These are phyloP conservation scores for Globisporangium mamillatum DNA, from an alignment of 352 stramenopile species.

Conservation along the genomic window DNA sequence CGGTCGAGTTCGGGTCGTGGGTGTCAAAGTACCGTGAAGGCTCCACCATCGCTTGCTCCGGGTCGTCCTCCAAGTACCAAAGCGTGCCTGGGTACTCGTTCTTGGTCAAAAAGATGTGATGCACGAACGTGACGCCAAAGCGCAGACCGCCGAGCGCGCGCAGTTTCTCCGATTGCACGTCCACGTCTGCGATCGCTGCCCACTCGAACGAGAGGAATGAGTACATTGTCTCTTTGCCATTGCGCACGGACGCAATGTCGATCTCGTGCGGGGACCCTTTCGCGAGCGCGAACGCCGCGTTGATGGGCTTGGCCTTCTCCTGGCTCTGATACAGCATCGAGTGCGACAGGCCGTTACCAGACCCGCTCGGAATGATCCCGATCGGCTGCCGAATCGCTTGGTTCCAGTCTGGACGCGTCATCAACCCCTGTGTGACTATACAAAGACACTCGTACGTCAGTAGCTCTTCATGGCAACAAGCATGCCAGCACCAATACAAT, in stretches of 20 bases:
- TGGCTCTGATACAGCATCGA: constrained; percentile 55
- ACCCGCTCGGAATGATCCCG: constrained; percentile 55
- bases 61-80: constrained; percentile 56
- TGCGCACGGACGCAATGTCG: constrained; percentile 63
- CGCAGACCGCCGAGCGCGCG: constrained; percentile 56
- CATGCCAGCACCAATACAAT: background rate
- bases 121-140: constrained; percentile 60
- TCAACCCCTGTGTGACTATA: constrained; percentile 69
- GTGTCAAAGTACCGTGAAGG: constrained; percentile 38
- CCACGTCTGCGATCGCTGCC: constrained; percentile 80
- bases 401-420: constrained; percentile 71
- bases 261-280: constrained; percentile 66
- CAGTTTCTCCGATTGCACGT: constrained; percentile 73
- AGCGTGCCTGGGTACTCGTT: constrained; percentile 58
- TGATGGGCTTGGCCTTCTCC: constrained; percentile 42
- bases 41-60: constrained; percentile 1
- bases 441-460: background rate
- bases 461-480: background rate
- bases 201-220: constrained; percentile 84
- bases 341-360: constrained; percentile 65
- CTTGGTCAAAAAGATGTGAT: constrained; percentile 52
- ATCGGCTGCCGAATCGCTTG: constrained; percentile 61
- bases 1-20: constrained; percentile 27
- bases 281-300: constrained; percentile 59
- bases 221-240: constrained; percentile 57